Percentiles rank a stretch among this genome's conserved stretches.
These are phyloP conservation scores for Aspergillus sp. DNA, from an alignment of 2,329 filamentous ascomycete species.

Conservation along the genomic window DNA sequence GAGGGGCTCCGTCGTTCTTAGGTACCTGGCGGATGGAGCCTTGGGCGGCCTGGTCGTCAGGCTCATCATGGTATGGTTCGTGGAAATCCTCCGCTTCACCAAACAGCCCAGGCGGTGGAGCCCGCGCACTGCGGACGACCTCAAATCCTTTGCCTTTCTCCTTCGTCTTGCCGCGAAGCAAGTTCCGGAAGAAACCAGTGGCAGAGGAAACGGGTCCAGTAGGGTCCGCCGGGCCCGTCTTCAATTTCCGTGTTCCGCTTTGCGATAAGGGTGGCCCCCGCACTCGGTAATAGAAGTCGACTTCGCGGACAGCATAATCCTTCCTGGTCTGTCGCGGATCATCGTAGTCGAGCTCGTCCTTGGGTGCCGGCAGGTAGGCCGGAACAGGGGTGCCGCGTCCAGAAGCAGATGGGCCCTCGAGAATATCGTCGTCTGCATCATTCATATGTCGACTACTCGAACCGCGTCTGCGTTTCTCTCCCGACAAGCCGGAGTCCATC, in stretches of 20 bases:
- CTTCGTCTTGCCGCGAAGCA: constrained; percentile 83
- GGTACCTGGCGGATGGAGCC: constrained; percentile 21
- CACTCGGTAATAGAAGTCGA: constrained; percentile 95
- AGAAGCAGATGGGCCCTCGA: constrained; percentile 42
- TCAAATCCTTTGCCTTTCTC: constrained; percentile 97
- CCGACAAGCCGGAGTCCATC: constrained; percentile 49
- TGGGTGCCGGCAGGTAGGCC: constrained; percentile 53
- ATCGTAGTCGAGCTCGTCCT: constrained; percentile 55
- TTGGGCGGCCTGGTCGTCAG: constrained; percentile 31
- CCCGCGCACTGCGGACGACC: constrained; percentile 85
- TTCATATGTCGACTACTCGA: constrained; percentile 28
- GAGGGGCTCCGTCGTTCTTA: neutral
- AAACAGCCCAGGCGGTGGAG: constrained; percentile 71
- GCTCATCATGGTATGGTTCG: constrained; percentile 62
- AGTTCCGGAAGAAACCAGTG: constrained; percentile 78
- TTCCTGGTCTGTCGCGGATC: constrained; percentile 58
- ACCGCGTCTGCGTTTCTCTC: constrained; percentile 45
- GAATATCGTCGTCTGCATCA: constrained; percentile 31
- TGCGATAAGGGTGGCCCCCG: constrained; percentile 84
- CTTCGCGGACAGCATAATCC: constrained; percentile 91
- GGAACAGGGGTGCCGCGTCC: constrained; percentile 51
- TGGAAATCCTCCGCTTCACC: constrained; percentile 58
- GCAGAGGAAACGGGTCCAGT: constrained; percentile 88
- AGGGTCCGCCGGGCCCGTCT: constrained; percentile 92
- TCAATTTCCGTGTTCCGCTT: constrained; percentile 76